Percentiles rank a stretch among this genome's conserved stretches.
Conservation (phyloP, 1,284 basidiomycete species). For the Microbotryum intermedium region DNA sequence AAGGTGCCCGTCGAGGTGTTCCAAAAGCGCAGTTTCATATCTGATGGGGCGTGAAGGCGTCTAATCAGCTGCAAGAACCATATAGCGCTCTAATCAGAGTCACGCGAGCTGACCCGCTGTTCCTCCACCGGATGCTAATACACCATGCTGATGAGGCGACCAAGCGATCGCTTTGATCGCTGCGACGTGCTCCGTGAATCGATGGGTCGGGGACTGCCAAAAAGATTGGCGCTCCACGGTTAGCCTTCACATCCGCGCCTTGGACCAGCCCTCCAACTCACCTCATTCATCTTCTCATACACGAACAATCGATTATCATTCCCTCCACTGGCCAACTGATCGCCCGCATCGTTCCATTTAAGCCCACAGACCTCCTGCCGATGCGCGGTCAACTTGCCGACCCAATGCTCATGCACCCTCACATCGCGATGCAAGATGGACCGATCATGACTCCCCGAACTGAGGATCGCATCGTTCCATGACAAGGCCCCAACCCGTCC, state of each 20-base stretch:
- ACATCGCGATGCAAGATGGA: constrained; percentile 88
- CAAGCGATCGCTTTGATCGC: constrained; percentile 97
- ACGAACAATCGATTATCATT: constrained; percentile 99
- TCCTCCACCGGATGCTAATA: constrained; percentile 92
- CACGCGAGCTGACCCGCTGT: constrained; percentile 69
- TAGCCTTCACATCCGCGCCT: not conserved
- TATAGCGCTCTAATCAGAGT: too few species aligned
- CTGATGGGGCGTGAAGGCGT: constrained; percentile 5
- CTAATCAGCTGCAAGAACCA: too few species aligned
- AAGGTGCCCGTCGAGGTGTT: constrained; percentile 80
- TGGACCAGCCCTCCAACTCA: not conserved
- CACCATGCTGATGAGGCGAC: constrained; percentile 87
- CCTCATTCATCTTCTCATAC: constrained; percentile 58
- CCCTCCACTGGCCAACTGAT: constrained; percentile 83
- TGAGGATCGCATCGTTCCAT: constrained; percentile 84
- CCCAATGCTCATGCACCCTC: constrained; percentile 59
- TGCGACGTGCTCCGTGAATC: constrained; percentile 92
- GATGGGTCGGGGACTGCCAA: constrained; percentile 60
- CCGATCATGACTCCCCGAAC: constrained; percentile 85
- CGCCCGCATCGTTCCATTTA: constrained; percentile 66
- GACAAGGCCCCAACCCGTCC: constrained; percentile 87
- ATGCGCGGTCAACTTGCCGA: constrained; percentile 70
- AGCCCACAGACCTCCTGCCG: constrained; percentile 94
- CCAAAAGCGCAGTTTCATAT: constrained; percentile 95
- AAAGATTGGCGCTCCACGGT: not conserved